phyloP scores from a whole-genome alignment of 768 basidiomycete genomes.

The Gymnopilus junonius region DNA sequence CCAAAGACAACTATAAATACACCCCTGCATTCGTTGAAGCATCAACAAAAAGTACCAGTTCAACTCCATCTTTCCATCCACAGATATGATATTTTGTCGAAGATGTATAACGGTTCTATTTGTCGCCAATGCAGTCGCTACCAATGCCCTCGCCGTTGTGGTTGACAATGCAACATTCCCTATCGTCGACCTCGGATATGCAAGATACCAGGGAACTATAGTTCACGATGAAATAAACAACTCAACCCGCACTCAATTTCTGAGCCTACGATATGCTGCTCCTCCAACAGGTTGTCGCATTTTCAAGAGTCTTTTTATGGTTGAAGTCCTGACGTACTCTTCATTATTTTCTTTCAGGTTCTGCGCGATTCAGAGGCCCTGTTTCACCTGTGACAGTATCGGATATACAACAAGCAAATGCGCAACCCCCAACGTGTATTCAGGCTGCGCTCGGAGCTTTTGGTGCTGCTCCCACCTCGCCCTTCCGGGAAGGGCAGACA shows the following conservation, averaged over 20 bases:
- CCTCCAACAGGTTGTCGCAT: constrained; percentile 44
- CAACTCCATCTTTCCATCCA: no score
- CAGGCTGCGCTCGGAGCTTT: constrained; percentile 20
- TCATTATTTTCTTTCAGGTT: constrained; percentile 23
- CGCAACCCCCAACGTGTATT: constrained; percentile 36
- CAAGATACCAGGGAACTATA: constrained; percentile 41
- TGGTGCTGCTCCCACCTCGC: constrained; percentile 35
- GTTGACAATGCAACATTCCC: constrained; percentile 10
- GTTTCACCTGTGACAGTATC: constrained; percentile 27
- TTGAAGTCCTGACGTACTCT: not conserved
- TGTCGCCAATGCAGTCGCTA: not conserved
- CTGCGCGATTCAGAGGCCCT: constrained; percentile 39
- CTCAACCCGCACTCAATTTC: constrained; percentile 37
- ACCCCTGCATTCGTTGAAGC: no score
- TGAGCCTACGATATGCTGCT: constrained; percentile 54
- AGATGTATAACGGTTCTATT: no score
- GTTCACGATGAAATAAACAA: constrained; percentile 26
- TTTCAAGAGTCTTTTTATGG: not conserved
- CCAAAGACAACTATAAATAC: not conserved
- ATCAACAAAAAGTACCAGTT: no score
- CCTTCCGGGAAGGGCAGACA: constrained; percentile 26
- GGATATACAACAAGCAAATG: constrained; percentile 36
- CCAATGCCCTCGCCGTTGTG: not conserved
- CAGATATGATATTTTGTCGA: not conserved
- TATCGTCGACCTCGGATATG: constrained; percentile 48